Base-by-base conservation (phyloP, 495 filamentous ascomycete species). In the Daldinia vernicosa region DNA sequence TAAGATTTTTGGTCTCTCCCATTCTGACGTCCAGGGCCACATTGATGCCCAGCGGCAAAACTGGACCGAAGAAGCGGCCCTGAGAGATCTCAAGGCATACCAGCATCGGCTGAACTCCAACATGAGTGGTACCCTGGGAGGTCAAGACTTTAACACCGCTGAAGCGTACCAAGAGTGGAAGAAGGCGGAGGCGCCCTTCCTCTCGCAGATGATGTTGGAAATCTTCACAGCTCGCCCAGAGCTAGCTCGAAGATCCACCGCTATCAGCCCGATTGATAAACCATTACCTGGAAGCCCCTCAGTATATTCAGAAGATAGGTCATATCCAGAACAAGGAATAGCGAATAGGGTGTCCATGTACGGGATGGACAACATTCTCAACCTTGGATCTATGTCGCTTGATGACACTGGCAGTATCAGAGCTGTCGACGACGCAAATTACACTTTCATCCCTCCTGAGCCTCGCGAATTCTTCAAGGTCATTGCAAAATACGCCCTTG, bases 141-240 rank as follows among this genome's bases (percentile, higher is more conserved):
- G 86, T 70, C 89, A 93, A 52, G 95, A 98, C 76, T 99, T 99
- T 77, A 92, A 97, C 63, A 78, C 91, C 19, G 94, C 98, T 39
- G 95, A 97, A 56, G 93, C 90, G 6, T 98, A 92, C 78, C 91
- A 96, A 62, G 81, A 83, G 14, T 99, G 96, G 96, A 95, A 91
- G 79, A 93, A 92, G 73, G 86, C 86, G 22, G 96, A 99, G 77
- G 85, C 82, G 4, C 89, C 89, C 2, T 93, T 95, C 70, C 80
- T 98, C 51, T 93, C 93, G 9, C 92, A 96, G 75, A 93, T 98
- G 86, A 96, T 98, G 85, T 85, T 95, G 68, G 89, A 91, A 30
- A 95, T 98, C 50, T 80, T 98, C 30, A 92, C 92, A 67, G 89
- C 91, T 14, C 93, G 93, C 72, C 95, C 94, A 22, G 94, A 95